A percentile compares a stretch with the other conserved stretches of the same genome.
phyloP scores from a whole-genome alignment of 257 asterid species.

The Nicotiana noctiflora region DNA sequence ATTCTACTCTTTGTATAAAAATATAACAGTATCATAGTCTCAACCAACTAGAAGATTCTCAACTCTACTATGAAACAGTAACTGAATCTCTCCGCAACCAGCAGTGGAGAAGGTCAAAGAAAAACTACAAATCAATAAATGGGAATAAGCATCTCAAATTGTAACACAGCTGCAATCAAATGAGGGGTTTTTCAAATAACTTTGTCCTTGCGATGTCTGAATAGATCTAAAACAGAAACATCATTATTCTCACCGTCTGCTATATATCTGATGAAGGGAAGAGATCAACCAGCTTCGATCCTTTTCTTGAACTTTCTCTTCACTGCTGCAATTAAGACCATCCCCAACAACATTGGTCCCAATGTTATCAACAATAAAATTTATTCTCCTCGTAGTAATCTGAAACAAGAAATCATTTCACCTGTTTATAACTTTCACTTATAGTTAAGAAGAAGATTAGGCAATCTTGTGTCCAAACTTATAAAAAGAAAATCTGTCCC shows the following conservation, averaged over 20 bases:
- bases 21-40: not conserved
- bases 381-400: slow-evolving; percentile 89
- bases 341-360: slow-evolving; percentile 45
- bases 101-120: not conserved
- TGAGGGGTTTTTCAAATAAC: not conserved
- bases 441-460: not conserved
- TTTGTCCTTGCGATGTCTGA: slow-evolving; percentile 1
- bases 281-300: slow-evolving; percentile 91
- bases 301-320: slow-evolving; percentile 58
- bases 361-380: slow-evolving; percentile 70
- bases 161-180: not conserved
- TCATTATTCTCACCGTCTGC: slow-evolving; percentile 75
- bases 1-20: not conserved
- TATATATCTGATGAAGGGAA: slow-evolving; percentile 92
- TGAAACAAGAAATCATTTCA: slow-evolving; percentile 23
- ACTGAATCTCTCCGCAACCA: not conserved
- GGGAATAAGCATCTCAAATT: not conserved
- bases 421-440: not conserved
- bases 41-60: not conserved
- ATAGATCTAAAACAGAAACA: slow-evolving; percentile 18
- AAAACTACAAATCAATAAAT: not conserved
- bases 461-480: not conserved
- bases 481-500: not conserved
- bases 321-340: slow-evolving; percentile 39
- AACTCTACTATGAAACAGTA: not conserved